These are phyloP conservation scores for Hanseniaspora sp. DNA, from an alignment of 1,139 yeast species.

Conservation along the genomic window DNA sequence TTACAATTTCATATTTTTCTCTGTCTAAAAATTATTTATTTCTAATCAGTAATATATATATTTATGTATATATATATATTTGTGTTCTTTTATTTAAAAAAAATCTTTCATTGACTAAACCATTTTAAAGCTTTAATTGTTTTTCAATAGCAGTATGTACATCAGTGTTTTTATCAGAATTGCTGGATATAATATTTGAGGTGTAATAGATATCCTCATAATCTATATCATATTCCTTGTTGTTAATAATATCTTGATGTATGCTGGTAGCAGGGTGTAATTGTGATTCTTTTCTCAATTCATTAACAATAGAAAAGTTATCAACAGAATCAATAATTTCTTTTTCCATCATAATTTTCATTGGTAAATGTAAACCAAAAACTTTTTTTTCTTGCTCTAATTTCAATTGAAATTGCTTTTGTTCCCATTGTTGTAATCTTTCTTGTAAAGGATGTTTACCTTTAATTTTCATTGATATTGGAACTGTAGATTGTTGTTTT, in stretches of 20 bases:
- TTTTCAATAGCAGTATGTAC: constrained; percentile 66
- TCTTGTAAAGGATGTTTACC: constrained; percentile 80
- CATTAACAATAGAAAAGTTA: constrained; percentile 46
- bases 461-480: constrained; percentile 34
- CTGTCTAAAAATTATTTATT: no score
- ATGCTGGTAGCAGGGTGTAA: constrained; percentile 34
- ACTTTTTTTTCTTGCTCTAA: constrained; percentile 71
- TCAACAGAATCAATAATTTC: constrained; percentile 63
- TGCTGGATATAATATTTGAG: constrained; percentile 19
- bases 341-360: constrained; percentile 76
- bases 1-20: no score
- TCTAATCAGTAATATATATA: no score
- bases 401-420: constrained; percentile 56
- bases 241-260: constrained; percentile 67
- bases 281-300: constrained; percentile 39
- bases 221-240: constrained; percentile 64
- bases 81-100: no score
- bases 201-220: constrained; percentile 79
- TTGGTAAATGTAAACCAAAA: constrained; percentile 76
- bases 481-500: constrained; percentile 28
- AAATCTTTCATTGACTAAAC: not conserved
- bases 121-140: constrained; percentile 43
- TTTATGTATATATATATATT: no score
- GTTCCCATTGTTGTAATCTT: constrained; percentile 70
- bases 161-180: constrained; percentile 31